These are phyloP conservation scores for Eucalyptus lansdowneana DNA, from an alignment of 345 rosid genomes.

Conservation along the genomic window DNA sequence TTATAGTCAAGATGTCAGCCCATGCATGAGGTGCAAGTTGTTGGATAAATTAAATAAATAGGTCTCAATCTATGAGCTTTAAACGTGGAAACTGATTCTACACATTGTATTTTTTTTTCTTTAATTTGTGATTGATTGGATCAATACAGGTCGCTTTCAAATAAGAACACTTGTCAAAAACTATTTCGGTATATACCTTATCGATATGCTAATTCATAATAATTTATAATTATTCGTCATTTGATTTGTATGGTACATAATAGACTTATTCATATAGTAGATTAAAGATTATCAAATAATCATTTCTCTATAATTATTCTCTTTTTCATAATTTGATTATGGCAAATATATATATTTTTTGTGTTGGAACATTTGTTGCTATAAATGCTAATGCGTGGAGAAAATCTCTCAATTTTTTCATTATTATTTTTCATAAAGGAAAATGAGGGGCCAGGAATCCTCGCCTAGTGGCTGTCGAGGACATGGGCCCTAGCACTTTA, in stretches of 20 bases:
- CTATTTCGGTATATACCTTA: accelerated
- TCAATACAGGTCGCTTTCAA: not conserved
- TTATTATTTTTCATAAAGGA: not conserved
- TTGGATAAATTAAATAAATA: not conserved
- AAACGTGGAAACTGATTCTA: not conserved
- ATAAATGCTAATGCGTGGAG: too few species aligned
- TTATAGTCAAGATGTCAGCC: not conserved
- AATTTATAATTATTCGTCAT: too few species aligned
- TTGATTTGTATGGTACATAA: too few species aligned
- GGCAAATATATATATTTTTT: too few species aligned
- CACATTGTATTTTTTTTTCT: accelerated
- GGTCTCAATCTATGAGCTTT: not conserved
- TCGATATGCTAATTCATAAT: too few species aligned
- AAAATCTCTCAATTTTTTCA: not conserved
- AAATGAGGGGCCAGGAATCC: not conserved
- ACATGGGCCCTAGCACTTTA: too few species aligned
- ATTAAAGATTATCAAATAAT: too few species aligned
- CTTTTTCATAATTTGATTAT: too few species aligned
- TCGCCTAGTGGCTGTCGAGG: too few species aligned
- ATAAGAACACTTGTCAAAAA: too few species aligned
- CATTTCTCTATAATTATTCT: too few species aligned
- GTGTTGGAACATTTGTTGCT: too few species aligned
- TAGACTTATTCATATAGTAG: accelerated
- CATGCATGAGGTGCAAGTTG: not conserved
- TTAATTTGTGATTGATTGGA: not conserved